Percentiles rank a stretch among this genome's conserved stretches.
Evolutionary conservation across 2,329 filamentous ascomycete species (phyloP).

Genomic region (Aureobasidium sp.): DNA sequence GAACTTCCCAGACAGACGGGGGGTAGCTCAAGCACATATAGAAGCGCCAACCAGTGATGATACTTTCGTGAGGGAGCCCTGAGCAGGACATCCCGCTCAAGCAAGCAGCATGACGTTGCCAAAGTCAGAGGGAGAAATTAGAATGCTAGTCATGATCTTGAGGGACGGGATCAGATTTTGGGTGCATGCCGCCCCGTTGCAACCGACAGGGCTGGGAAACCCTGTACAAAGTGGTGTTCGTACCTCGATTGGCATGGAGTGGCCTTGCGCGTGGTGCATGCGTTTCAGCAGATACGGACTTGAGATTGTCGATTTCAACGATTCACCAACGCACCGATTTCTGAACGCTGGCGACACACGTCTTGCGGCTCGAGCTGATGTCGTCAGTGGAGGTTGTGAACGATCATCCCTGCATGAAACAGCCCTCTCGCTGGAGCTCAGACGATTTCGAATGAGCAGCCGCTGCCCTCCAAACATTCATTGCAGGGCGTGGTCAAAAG

Average conservation of each 20-base stretch:
- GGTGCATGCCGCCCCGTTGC: not conserved
- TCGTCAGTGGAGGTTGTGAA: not conserved
- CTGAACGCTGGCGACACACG: not conserved
- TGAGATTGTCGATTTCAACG: not conserved
- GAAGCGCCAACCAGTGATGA: not conserved
- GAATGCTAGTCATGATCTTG: not conserved
- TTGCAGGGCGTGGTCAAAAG: not conserved
- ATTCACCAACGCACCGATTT: too few relatives aligned
- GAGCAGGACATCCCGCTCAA: not conserved
- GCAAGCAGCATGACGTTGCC: conserved; percentile 8
- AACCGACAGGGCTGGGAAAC: not conserved
- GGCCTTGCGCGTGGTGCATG: not conserved
- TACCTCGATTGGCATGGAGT: not conserved
- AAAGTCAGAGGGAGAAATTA: not conserved
- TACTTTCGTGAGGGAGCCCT: not conserved
- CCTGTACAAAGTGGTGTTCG: not conserved
- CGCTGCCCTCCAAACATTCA: not conserved
- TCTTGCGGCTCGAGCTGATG: not conserved
- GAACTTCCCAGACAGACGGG: not conserved
- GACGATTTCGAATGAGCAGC: not conserved
- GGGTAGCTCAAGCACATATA: not conserved
- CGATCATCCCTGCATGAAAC: conserved; percentile 6
- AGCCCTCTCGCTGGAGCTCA: not conserved
- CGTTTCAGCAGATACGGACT: not conserved
- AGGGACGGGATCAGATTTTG: conserved; percentile 2